These are phyloP conservation scores for Cutaneotrichosporon spelunceum DNA, from an alignment of 1,284 basidiomycete species.

Conservation along the genomic window DNA sequence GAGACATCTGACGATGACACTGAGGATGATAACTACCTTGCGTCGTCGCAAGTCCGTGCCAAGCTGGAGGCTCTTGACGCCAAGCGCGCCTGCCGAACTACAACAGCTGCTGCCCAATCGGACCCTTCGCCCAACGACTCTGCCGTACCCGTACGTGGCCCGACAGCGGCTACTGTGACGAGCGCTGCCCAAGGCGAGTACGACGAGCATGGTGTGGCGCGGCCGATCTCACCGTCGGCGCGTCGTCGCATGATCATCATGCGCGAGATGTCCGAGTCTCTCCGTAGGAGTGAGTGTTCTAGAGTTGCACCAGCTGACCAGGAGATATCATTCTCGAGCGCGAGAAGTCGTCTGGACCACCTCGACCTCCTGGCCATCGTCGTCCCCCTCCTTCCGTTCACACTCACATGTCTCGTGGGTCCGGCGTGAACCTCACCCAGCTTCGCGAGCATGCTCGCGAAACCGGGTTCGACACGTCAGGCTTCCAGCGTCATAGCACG, in stretches of 20 bases:
- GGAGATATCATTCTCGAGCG: slow-evolving; percentile 46
- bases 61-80: slow-evolving; percentile 40
- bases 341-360: slow-evolving; percentile 41
- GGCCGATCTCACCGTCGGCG: slow-evolving; percentile 41
- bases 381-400: slow-evolving; percentile 35
- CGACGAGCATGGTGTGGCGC: slow-evolving; percentile 33
- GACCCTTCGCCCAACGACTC: not conserved
- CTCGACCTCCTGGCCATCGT: slow-evolving; percentile 17
- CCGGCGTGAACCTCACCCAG: slow-evolving; percentile 35
- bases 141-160: slow-evolving; percentile 7
- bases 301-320: not conserved
- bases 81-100: slow-evolving; percentile 1
- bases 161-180: not conserved
- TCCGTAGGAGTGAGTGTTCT: slow-evolving; percentile 40
- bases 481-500: slow-evolving; percentile 17
- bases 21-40: slow-evolving; percentile 39
- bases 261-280: slow-evolving; percentile 48
- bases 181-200: slow-evolving; percentile 11
- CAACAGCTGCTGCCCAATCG: not conserved
- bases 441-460: slow-evolving; percentile 6
- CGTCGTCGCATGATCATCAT: slow-evolving; percentile 45
- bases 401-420: slow-evolving; percentile 29
- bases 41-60: slow-evolving; percentile 35
- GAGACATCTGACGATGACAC: slow-evolving; percentile 40
- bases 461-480: slow-evolving; percentile 15